phyloP scores from a whole-genome alignment of 345 rosid species.

The Stellera chamaejasme region DNA sequence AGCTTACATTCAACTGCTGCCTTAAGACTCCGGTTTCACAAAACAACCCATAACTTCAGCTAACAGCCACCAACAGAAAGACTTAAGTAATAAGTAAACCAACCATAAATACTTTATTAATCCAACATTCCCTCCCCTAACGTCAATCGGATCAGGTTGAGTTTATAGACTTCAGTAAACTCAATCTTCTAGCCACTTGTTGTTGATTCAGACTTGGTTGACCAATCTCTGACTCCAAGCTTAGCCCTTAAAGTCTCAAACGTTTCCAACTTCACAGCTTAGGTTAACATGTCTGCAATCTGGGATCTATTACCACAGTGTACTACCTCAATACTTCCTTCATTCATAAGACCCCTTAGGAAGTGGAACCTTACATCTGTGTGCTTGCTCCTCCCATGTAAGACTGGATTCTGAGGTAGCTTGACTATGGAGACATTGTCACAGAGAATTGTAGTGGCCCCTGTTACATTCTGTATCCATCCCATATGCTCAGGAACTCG shows the following conservation, averaged over 20 bases:
- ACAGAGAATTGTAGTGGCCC: not conserved
- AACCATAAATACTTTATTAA: too few relatives aligned
- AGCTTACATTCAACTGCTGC: too few relatives aligned
- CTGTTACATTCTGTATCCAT: not conserved
- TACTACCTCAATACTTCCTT: not conserved
- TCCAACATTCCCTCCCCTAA: too few relatives aligned
- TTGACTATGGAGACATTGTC: not conserved
- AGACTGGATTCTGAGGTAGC: constrained; percentile 1
- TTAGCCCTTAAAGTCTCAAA: not conserved
- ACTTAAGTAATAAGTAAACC: too few relatives aligned
- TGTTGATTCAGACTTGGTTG: too few relatives aligned
- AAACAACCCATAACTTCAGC: too few relatives aligned
- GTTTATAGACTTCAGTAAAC: too few relatives aligned
- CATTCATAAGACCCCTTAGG: not conserved
- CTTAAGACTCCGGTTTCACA: too few relatives aligned
- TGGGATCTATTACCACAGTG: not conserved
- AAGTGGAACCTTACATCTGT: constrained; percentile 2
- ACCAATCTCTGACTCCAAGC: too few relatives aligned
- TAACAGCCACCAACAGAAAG: too few relatives aligned
- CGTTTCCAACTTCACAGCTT: not conserved
- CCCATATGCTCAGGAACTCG: not conserved
- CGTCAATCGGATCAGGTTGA: too few relatives aligned
- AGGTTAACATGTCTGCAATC: not conserved
- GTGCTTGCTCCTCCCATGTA: constrained; percentile 7
- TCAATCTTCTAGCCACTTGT: too few relatives aligned